A percentile compares a stretch with the other conserved stretches of the same genome.
Conservation (phyloP, 257 asterid species). For the Schizonepeta tenuifolia region DNA sequence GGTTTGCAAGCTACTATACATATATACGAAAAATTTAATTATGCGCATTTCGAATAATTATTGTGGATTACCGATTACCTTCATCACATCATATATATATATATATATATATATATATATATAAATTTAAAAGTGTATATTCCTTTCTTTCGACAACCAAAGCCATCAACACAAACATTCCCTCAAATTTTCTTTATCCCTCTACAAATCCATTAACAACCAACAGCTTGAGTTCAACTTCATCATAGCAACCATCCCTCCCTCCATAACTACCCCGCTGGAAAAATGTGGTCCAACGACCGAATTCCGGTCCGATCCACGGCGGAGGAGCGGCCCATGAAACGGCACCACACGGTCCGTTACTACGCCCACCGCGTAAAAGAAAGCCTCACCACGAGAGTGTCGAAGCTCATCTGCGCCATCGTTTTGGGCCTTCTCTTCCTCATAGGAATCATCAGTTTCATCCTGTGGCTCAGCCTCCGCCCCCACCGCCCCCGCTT, state of each 20-base stretch:
- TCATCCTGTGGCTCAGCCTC: constrained; percentile 86
- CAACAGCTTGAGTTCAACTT: not conserved
- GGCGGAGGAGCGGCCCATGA: constrained; percentile 39
- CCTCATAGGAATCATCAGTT: constrained; percentile 61
- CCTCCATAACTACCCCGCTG: not conserved
- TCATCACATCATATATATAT: too few relatives aligned
- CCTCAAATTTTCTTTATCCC: constrained; percentile 19
- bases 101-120: too few relatives aligned
- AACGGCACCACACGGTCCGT: constrained; percentile 72
- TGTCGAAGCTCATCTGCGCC: constrained; percentile 77
- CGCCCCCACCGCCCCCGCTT: constrained; percentile 93
- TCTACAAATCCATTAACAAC: not conserved
- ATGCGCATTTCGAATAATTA: too few relatives aligned
- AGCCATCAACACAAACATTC: constrained; percentile 33
- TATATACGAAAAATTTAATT: too few relatives aligned
- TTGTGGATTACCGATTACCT: too few relatives aligned
- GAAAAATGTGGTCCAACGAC: constrained; percentile 32
- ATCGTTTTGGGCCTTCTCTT: constrained; percentile 61
- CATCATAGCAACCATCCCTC: not conserved
- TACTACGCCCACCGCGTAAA: constrained; percentile 82
- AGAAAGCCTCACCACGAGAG: constrained; percentile 73
- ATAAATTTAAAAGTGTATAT: not conserved
- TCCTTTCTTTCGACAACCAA: constrained; percentile 54
- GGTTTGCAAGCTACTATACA: too few relatives aligned
- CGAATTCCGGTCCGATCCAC: constrained; percentile 44